A percentile compares a stretch with the other conserved stretches of the same genome.
Conservation (phyloP, 1,139 yeast species). For the Maudiozyma humilis region DNA sequence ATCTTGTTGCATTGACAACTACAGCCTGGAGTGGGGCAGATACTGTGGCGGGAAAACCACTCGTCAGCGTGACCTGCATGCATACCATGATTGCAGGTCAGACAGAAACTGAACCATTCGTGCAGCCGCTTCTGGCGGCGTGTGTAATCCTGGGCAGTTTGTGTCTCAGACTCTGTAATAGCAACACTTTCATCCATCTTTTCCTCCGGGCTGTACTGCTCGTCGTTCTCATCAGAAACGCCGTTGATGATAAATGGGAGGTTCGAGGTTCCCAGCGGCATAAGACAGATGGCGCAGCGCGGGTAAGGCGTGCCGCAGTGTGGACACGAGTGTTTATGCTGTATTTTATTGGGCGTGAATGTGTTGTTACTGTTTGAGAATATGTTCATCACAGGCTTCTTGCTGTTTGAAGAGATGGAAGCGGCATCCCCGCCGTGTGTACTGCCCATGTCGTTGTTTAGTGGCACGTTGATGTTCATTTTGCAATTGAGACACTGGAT, state of each 20-base stretch:
- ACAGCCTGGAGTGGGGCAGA: conserved; percentile 94
- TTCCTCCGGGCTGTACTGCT: background rate
- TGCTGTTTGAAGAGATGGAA: background rate
- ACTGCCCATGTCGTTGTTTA: background rate
- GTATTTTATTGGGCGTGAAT: conserved; percentile 6
- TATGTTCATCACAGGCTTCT: background rate
- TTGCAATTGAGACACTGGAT: conserved; percentile 78
- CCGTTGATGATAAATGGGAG: conserved; percentile 31
- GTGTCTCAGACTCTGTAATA: background rate
- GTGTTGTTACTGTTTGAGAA: background rate
- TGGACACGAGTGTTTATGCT: conserved; percentile 49
- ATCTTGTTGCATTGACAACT: conserved; percentile 58
- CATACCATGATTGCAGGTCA: conserved; percentile 86
- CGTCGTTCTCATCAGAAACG: conserved; percentile 12
- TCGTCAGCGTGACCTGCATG: conserved; percentile 94
- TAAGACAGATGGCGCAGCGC: conserved; percentile 78
- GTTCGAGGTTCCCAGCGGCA: conserved; percentile 67
- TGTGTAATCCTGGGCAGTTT: background rate
- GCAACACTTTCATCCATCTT: background rate
- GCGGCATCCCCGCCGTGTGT: conserved; percentile 5
- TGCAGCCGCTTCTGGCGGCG: conserved; percentile 27
- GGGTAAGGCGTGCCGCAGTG: conserved; percentile 89
- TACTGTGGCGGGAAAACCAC: conserved; percentile 81
- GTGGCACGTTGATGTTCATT: conserved; percentile 46
- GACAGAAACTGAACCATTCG: conserved; percentile 82